Evolutionary conservation across 2,329 filamentous ascomycete species (phyloP), one percentile per base, ranked within the genome.

Genomic region (Ceratocystis eucalypticola): DNA sequence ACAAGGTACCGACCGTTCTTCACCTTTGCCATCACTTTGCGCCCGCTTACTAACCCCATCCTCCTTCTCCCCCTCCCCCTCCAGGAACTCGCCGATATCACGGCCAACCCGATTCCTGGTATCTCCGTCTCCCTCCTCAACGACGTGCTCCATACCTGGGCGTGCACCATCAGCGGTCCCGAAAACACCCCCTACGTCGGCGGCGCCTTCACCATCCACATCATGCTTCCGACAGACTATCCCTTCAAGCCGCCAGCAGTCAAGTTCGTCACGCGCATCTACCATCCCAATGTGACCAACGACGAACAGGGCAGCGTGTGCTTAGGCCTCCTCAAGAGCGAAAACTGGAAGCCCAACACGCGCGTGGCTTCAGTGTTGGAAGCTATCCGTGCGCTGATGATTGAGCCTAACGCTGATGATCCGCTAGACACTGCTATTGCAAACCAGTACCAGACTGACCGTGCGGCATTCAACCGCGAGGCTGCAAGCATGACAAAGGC

Each of bases 251-350:
- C 94, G 70, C 94, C 94, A 72, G 97, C 97, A 86, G 92, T 99
- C 80, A 96, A 96, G 88, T 99, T 99, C 84, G 97, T 91, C 73
- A 99, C 94, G 71, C 89, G 93, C 76, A 99, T 99, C 82, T 99
- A 99, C 78, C 94, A 99, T 81, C 94, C 94, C 74, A 99, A 99
- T 81, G 99, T 99, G 91, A 99, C 99, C 86, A 96, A 91, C 72
- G 97, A 97, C 78, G 77, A 86, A 69, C 68, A 83, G 92, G 94
- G 94, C 78, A 96, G 91, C 79, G 97, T 99, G 79, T 99, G 94
- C 79, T 80, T 99, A 77, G 94, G 99, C 75, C 99, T 99, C 76
- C 84, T 96, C 71, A 90, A 92, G 74, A 76, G 87, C 37, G 91
- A 96, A 72, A 87, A 90, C 76, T 96, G 92, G 92, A 96, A 96